Evolutionary conservation across 495 filamentous ascomycete species (phyloP).

Genomic region (Aspergillus wentii): DNA sequence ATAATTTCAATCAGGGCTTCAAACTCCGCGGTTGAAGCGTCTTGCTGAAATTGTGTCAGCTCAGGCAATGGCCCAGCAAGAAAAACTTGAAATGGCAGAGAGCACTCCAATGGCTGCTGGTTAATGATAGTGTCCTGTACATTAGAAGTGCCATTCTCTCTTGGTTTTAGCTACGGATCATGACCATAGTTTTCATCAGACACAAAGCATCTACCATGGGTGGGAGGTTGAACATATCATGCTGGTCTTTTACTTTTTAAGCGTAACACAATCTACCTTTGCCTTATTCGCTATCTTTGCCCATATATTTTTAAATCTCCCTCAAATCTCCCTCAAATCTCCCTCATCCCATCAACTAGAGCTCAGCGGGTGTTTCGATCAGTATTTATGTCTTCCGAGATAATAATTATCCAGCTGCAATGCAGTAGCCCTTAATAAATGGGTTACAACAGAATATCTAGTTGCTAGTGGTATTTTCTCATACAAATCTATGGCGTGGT

Average conservation of each 20-base stretch:
- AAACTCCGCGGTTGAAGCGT: constrained; percentile 90
- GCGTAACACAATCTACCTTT: neutral
- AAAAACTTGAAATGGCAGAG: constrained; percentile 63
- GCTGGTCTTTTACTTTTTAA: neutral
- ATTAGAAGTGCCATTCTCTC: constrained; percentile 20
- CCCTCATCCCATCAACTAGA: too few relatives aligned
- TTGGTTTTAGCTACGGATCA: constrained; percentile 29
- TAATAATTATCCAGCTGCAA: too few relatives aligned
- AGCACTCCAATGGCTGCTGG: constrained; percentile 21
- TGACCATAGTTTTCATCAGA: constrained; percentile 17
- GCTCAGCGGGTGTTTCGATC: too few relatives aligned
- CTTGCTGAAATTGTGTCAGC: constrained; percentile 96
- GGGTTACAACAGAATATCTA: too few relatives aligned
- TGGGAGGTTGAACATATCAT: neutral
- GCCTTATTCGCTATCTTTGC: too few relatives aligned
- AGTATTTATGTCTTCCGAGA: too few relatives aligned
- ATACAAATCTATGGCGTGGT: too few relatives aligned
- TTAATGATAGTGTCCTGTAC: constrained; percentile 31
- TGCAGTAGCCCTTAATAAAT: too few relatives aligned
- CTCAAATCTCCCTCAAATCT: too few relatives aligned
- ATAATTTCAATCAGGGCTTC: constrained; percentile 59
- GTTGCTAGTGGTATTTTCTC: too few relatives aligned
- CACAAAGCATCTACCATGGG: constrained; percentile 5
- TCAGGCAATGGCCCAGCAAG: constrained; percentile 90
- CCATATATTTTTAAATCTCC: too few relatives aligned